phyloP scores from a whole-genome alignment of 2,329 filamentous ascomycete genomes.

The Fusarium sp. region DNA sequence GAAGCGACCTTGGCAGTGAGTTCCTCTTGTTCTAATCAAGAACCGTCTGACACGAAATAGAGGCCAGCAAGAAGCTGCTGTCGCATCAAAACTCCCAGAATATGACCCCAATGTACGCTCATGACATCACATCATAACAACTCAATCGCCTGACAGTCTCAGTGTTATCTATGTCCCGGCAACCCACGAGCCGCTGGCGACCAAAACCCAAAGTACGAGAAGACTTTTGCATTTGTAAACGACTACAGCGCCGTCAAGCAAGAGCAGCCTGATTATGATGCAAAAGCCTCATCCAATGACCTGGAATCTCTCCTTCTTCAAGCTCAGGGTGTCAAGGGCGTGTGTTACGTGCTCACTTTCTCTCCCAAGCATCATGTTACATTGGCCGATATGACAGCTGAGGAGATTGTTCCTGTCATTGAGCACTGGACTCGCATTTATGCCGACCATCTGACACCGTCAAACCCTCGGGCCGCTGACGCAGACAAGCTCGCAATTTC shows the following conservation, averaged over 20 bases:
- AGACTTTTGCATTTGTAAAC: conserved; percentile 95
- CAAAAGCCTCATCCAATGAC: conserved; percentile 61
- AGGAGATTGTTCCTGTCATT: conserved; percentile 84
- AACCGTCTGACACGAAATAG: conserved; percentile 56
- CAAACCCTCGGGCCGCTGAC: conserved; percentile 69
- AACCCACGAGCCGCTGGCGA: conserved; percentile 92
- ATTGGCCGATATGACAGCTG: conserved; percentile 85
- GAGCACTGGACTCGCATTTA: conserved; percentile 95
- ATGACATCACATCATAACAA: conserved; percentile 16
- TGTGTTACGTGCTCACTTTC: conserved; percentile 97
- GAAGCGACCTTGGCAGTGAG: conserved; percentile 98
- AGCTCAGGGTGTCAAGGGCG: conserved; percentile 89
- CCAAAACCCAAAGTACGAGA: conserved; percentile 84
- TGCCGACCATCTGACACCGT: conserved; percentile 79
- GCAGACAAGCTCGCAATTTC: conserved; percentile 57
- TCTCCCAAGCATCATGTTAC: conserved; percentile 91
- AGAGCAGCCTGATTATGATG: conserved; percentile 82
- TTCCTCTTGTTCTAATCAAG: conserved; percentile 25
- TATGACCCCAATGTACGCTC: conserved; percentile 78
- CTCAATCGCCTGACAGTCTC: conserved; percentile 20
- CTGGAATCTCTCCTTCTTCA: conserved; percentile 81
- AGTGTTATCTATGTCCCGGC: conserved; percentile 95
- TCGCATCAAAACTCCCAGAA: conserved; percentile 76
- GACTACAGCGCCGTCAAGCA: conserved; percentile 98
- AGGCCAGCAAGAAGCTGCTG: conserved; percentile 80